Evolutionary conservation across 2,329 filamentous ascomycete genomes (phyloP).

Genomic region (Lachnellula hyalina): DNA sequence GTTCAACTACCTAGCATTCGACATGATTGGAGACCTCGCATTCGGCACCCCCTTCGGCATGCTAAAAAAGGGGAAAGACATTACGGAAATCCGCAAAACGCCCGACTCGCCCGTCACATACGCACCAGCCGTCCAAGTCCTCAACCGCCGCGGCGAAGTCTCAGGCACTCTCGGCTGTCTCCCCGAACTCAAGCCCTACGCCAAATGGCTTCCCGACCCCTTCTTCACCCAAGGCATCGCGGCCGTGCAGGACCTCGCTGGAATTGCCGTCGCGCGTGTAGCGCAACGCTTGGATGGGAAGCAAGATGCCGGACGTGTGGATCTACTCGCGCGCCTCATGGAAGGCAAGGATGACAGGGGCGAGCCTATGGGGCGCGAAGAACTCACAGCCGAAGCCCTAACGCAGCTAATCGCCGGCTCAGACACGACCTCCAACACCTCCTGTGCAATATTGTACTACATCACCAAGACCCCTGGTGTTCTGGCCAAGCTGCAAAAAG

Average conservation of each 20-base stretch:
- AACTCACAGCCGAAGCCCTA: constrained; percentile 82
- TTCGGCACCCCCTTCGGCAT: constrained; percentile 80
- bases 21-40: constrained; percentile 52
- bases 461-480: constrained; percentile 65
- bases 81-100: constrained; percentile 64
- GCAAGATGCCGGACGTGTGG: constrained; percentile 63
- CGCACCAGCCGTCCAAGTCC: constrained; percentile 76
- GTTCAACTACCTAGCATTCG: constrained; percentile 65
- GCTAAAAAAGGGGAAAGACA: constrained; percentile 69
- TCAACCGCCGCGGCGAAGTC: constrained; percentile 84
- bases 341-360: constrained; percentile 79
- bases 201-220: constrained; percentile 72
- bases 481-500: constrained; percentile 64
- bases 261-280: constrained; percentile 82
- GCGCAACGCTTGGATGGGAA: constrained; percentile 65
- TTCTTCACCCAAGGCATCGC: constrained; percentile 73
- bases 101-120: constrained; percentile 59
- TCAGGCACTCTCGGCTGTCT: constrained; percentile 72
- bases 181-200: constrained; percentile 71
- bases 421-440: constrained; percentile 74
- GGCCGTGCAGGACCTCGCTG: constrained; percentile 75
- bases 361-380: constrained; percentile 66
- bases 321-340: constrained; percentile 78
- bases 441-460: constrained; percentile 79
- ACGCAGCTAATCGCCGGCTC: constrained; percentile 81